phyloP scores from a whole-genome alignment of 768 basidiomycete genomes.

The Megacollybia marginata region DNA sequence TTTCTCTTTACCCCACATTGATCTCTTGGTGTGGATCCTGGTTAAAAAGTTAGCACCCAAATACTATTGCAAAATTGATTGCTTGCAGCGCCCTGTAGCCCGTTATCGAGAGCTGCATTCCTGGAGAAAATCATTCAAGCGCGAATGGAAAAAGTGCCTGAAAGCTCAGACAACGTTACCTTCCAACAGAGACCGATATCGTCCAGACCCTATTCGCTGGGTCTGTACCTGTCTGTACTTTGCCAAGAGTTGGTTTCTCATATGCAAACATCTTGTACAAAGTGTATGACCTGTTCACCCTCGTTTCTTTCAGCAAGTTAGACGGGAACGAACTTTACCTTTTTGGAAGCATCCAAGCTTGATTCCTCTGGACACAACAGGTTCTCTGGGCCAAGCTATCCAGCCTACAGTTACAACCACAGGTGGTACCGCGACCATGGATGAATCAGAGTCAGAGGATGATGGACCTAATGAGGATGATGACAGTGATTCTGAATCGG shows the following conservation, averaged over 20 bases:
- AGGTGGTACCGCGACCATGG: background rate
- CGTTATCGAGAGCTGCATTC: conserved; percentile 14
- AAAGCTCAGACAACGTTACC: conserved; percentile 15
- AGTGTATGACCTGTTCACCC: conserved; percentile 11
- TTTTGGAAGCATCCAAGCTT: conserved; percentile 14
- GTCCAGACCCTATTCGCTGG: conserved; percentile 11
- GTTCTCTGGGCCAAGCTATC: background rate
- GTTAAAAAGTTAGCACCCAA: conserved; percentile 21
- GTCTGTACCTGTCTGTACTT: conserved; percentile 18
- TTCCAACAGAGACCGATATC: conserved; percentile 14
- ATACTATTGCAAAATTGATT: conserved; percentile 17
- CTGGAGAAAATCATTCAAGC: conserved; percentile 20
- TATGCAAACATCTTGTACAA: conserved; percentile 23
- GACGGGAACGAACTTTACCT: conserved; percentile 10
- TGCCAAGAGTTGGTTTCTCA: conserved; percentile 13
- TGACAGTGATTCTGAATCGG: background rate
- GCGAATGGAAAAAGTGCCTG: conserved; percentile 10
- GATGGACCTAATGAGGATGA: conserved; percentile 6
- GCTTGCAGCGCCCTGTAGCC: conserved; percentile 8
- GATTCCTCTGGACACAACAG: conserved; percentile 4
- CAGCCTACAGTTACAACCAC: background rate
- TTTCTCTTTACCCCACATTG: conserved; percentile 22
- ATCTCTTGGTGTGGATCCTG: conserved; percentile 24
- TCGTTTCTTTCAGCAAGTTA: conserved; percentile 13
- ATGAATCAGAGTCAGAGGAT: conserved; percentile 1